Percentiles rank a stretch among this genome's conserved stretches.
Conservation (phyloP, 441 rosid genomes). For the Gossypium gossypioides region DNA sequence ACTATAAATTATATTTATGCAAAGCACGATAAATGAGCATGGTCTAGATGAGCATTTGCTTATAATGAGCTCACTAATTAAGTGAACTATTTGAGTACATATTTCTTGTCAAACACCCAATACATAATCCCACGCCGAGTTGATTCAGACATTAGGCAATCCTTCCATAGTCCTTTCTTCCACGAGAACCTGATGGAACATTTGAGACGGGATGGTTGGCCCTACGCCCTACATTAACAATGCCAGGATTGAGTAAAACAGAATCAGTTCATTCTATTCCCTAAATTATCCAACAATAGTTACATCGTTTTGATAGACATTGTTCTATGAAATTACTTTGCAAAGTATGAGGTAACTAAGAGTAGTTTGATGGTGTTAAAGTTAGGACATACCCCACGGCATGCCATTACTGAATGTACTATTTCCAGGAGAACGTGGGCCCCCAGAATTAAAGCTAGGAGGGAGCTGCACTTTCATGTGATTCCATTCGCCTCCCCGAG, state of each 20-base stretch:
- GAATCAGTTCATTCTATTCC: constrained; percentile 9
- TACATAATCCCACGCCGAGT: constrained; percentile 37
- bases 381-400: constrained; percentile 72
- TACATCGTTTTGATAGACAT: background rate
- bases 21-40: constrained; percentile 62
- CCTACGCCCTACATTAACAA: constrained; percentile 63
- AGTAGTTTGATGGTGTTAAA: constrained; percentile 7
- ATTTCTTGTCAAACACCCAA: constrained; percentile 44
- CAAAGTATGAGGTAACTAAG: background rate
- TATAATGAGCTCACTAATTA: constrained; percentile 49
- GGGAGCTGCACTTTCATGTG: constrained; percentile 63
- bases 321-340: background rate
- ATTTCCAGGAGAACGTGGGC: constrained; percentile 75
- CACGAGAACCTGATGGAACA: constrained; percentile 75
- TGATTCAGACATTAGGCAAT: constrained; percentile 40
- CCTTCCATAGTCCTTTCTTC: constrained; percentile 86
- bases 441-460: constrained; percentile 50
- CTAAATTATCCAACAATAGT: background rate
- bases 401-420: constrained; percentile 54
- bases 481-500: constrained; percentile 61
- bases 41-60: constrained; percentile 30
- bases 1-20: constrained; percentile 39
- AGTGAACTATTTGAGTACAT: constrained; percentile 47
- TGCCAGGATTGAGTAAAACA: constrained; percentile 12
- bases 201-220: constrained; percentile 55